Evolutionary conservation across 345 rosid species (phyloP).

Genomic region (Linum tenue): DNA sequence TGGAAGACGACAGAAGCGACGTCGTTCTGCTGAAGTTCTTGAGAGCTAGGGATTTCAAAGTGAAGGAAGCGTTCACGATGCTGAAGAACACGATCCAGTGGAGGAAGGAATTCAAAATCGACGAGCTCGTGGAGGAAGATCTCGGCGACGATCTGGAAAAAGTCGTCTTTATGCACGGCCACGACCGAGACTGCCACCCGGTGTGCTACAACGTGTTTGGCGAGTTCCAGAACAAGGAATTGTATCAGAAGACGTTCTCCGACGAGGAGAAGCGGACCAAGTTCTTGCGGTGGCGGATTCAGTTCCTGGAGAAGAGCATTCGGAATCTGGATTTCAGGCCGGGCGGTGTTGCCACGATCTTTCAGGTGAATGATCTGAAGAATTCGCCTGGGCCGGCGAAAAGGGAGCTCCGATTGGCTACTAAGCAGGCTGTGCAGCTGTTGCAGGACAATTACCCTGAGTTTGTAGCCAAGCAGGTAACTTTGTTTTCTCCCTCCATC

Average conservation of each 20-base stretch:
- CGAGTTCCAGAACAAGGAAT: slow-evolving; percentile 80
- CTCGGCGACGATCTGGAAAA: slow-evolving; percentile 76
- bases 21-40: slow-evolving; percentile 65
- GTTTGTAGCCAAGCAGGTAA: slow-evolving; percentile 86
- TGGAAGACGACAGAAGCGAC: slow-evolving; percentile 61
- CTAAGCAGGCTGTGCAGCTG: slow-evolving; percentile 66
- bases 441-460: slow-evolving; percentile 96
- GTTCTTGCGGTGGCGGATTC: slow-evolving; percentile 82
- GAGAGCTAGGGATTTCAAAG: slow-evolving; percentile 79
- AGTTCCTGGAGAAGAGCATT: slow-evolving; percentile 81
- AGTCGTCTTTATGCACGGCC: slow-evolving; percentile 82
- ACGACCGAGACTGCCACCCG: slow-evolving; percentile 74
- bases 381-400: slow-evolving; percentile 78
- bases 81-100: slow-evolving; percentile 60
- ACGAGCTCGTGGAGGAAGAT: slow-evolving; percentile 54
- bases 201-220: slow-evolving; percentile 87
- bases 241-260: slow-evolving; percentile 59
- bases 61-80: slow-evolving; percentile 62
- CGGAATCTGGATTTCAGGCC: slow-evolving; percentile 77
- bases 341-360: slow-evolving; percentile 62
- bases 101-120: slow-evolving; percentile 64
- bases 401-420: slow-evolving; percentile 69
- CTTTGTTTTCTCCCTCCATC: neutral
- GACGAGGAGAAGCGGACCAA: slow-evolving; percentile 62
- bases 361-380: slow-evolving; percentile 83